These are phyloP conservation scores for Claviceps fusiformis DNA, from an alignment of 2,329 filamentous ascomycete genomes.

Conservation along the genomic window DNA sequence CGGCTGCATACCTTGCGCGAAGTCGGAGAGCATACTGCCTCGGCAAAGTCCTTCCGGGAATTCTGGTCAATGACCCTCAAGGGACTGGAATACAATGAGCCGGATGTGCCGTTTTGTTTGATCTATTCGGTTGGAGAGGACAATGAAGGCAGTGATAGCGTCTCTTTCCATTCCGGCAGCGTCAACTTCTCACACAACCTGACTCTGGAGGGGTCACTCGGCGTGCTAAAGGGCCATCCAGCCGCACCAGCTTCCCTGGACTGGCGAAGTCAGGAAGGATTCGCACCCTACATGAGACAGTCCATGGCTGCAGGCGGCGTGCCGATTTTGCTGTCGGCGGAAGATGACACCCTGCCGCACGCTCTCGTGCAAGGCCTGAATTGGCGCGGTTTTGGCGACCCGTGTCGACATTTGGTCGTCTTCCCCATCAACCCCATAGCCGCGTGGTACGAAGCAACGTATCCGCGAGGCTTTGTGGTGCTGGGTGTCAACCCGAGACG, in stretches of 20 bases:
- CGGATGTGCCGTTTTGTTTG: conserved; percentile 38
- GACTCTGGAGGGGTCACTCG: conserved; percentile 30
- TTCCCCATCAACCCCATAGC: conserved; percentile 40
- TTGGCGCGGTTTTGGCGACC: conserved; percentile 51
- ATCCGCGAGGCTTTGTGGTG: conserved; percentile 48
- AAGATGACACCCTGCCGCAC: conserved; percentile 41
- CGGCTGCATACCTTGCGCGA: conserved; percentile 65
- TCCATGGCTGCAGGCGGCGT: conserved; percentile 22
- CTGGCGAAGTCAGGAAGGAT: conserved; percentile 23
- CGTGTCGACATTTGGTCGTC: conserved; percentile 51
- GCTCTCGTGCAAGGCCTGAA: conserved; percentile 43
- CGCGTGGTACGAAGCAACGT: conserved; percentile 6
- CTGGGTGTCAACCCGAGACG: conserved; percentile 57
- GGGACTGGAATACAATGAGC: conserved; percentile 57
- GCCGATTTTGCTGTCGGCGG: conserved; percentile 27
- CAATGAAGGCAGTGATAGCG: conserved; percentile 13
- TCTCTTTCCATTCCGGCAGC: conserved; percentile 53
- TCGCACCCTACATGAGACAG: conserved; percentile 26
- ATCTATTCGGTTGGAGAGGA: conserved; percentile 35
- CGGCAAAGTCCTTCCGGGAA: conserved; percentile 54
- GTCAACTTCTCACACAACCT: conserved; percentile 47
- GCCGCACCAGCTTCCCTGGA: conserved; percentile 26
- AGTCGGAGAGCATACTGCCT: conserved; percentile 58
- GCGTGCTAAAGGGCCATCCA: conserved; percentile 29
- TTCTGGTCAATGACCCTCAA: conserved; percentile 60